These are phyloP conservation scores for Candida peoriensis DNA, from an alignment of 805 yeast species.

Conservation along the genomic window DNA sequence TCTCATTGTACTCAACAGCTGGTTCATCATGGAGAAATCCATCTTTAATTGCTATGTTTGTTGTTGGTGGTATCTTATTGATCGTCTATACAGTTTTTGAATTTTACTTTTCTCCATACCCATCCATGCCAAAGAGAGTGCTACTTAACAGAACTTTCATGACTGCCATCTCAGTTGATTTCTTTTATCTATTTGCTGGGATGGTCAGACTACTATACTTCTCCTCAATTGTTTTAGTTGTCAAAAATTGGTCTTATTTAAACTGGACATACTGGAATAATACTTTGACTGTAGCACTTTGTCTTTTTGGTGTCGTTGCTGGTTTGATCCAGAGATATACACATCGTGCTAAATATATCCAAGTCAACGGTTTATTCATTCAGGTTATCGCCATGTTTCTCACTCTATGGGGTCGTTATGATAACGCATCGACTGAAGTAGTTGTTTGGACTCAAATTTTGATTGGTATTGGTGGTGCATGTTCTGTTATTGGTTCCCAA, in stretches of 20 bases:
- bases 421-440: conserved; percentile 14
- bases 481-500: conserved; percentile 30
- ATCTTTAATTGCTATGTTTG: conserved; percentile 39
- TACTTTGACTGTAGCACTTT: conserved; percentile 31
- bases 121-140: conserved; percentile 33
- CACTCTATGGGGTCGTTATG: conserved; percentile 25
- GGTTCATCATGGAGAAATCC: conserved; percentile 32
- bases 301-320: conserved; percentile 33
- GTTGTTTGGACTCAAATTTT: conserved; percentile 31
- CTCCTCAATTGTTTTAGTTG: conserved; percentile 31
- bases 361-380: conserved; percentile 29
- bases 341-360: conserved; percentile 34
- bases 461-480: conserved; percentile 37
- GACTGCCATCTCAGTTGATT: conserved; percentile 29
- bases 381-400: conserved; percentile 31
- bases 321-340: conserved; percentile 30
- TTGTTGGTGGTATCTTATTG: conserved; percentile 34
- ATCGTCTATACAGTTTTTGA: conserved; percentile 33
- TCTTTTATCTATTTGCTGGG: conserved; percentile 29
- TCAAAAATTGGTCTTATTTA: conserved; percentile 25
- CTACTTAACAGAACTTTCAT: conserved; percentile 33
- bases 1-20: conserved; percentile 30
- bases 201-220: conserved; percentile 26
- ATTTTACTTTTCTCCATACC: conserved; percentile 30
- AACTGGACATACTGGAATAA: conserved; percentile 36